Conservation (phyloP, 345 rosid species). For the Gynandropsis gynandra region DNA sequence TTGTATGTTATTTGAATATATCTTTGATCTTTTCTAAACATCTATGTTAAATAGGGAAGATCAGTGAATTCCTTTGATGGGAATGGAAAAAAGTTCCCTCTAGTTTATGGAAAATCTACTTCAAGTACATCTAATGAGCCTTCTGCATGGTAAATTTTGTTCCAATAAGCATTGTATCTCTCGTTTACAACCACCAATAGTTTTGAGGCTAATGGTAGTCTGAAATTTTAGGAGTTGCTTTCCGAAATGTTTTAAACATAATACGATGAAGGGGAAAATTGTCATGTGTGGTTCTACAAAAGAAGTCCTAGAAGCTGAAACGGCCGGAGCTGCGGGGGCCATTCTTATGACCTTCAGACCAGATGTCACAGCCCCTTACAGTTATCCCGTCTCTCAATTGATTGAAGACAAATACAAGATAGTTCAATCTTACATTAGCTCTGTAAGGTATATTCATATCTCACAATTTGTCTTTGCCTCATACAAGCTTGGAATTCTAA, state of each 20-base stretch:
- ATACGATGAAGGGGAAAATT: constrained; percentile 36
- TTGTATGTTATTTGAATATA: neutral
- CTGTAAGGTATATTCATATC: constrained; percentile 9
- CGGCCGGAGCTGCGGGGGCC: constrained; percentile 24
- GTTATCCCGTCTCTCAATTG: constrained; percentile 17
- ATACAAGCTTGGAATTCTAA: constrained; percentile 27
- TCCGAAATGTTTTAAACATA: constrained; percentile 22
- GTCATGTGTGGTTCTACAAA: neutral
- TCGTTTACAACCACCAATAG: too few species aligned
- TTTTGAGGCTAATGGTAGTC: neutral
- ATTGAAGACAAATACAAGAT: neutral
- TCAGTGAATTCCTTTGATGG: constrained; percentile 31
- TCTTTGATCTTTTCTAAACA: too few species aligned
- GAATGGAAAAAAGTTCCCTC: constrained; percentile 31
- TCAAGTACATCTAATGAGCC: constrained; percentile 13
- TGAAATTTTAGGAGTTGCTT: constrained; percentile 25
- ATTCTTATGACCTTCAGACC: neutral
- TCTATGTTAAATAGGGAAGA: constrained; percentile 30
- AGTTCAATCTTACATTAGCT: constrained; percentile 14
- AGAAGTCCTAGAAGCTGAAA: neutral
- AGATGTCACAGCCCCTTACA: constrained; percentile 7
- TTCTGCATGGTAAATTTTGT: constrained; percentile 16
- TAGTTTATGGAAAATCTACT: too few species aligned
- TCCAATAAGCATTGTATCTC: constrained; percentile 6
- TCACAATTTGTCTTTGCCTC: neutral